Evolutionary conservation across 192 early-diverging fungal genomes (phyloP).

Genomic region (Podila horticola): DNA sequence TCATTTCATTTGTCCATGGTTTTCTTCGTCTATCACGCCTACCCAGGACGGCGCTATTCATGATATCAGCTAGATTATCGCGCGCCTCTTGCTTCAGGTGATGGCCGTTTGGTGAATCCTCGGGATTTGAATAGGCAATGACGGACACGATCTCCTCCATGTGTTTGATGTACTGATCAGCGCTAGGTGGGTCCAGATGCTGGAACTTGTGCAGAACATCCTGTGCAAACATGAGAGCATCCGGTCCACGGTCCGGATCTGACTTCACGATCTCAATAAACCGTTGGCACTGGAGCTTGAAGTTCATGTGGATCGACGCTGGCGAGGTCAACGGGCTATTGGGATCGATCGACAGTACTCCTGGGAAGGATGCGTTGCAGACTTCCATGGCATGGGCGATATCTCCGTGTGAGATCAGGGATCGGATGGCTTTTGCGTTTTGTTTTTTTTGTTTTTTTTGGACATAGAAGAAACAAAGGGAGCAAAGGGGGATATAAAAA

Average conservation of each 20-base stretch:
- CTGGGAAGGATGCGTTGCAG: conserved; percentile 50
- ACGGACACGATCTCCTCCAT: conserved; percentile 64
- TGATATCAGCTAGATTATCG: conserved; percentile 64
- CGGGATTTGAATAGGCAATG: conserved; percentile 72
- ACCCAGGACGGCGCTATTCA: conserved; percentile 77
- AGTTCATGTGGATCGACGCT: conserved; percentile 59
- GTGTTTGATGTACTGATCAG: conserved; percentile 50
- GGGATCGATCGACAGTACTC: conserved; percentile 45
- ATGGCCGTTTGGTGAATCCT: conserved; percentile 59
- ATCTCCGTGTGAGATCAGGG: conserved; percentile 55
- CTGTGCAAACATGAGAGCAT: conserved; percentile 73
- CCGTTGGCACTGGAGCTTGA: conserved; percentile 70
- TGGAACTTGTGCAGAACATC: conserved; percentile 57
- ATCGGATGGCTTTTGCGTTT: conserved; percentile 50
- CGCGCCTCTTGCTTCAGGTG: conserved; percentile 64
- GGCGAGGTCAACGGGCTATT: conserved; percentile 44
- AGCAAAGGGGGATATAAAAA: neutral
- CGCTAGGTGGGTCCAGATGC: conserved; percentile 29
- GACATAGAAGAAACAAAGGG: conserved; percentile 1
- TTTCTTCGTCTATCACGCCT: conserved; percentile 3
- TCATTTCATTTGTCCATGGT: too few relatives aligned
- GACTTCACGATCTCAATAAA: conserved; percentile 70
- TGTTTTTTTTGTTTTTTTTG: neutral
- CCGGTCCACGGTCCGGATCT: conserved; percentile 39
- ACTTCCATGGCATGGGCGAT: conserved; percentile 49